Base-by-base conservation (phyloP, 352 stramenopile species). In the Thraustotheca clavata region DNA sequence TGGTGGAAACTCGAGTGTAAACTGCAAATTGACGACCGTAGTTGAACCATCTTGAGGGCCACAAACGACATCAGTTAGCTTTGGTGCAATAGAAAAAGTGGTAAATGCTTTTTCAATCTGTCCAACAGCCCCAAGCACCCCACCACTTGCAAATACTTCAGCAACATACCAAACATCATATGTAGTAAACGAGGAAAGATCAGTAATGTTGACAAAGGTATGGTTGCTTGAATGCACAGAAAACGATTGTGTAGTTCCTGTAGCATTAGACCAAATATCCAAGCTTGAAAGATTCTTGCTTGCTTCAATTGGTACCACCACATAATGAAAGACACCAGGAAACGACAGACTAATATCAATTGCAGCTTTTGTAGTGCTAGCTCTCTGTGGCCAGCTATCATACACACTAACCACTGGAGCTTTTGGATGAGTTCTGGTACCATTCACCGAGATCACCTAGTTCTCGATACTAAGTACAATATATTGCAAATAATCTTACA, bases 91-190 rank as follows among this genome's bases (percentile, higher is more conserved):
- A 1, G 77, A 76, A 38, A 90, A 79, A 5, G 79, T 92, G 16
- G 71, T 75, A 34, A 82, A 74, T 18, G 65, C 71, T 11, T 60
- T 48, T 3, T 62, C 0, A 14, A 72, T n/a, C 0, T 50, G 60
- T 47, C 69, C 24, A 16, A 90, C 41, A 27, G 76, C 61, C 46
- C 77, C 84, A 29, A 73, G 73, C 14, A 93, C 82, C 3, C 62
- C 52, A 40, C 77, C 78, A n/a, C 52, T 68, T 1, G 80, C 82
- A 5, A 72, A 31, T 0, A 83, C 73, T 67, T 93, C 79, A 0
- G 79, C 76, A 16, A 87, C 69, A 3, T 83, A 16, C 26, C 86
- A 69, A 4, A 85, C 20, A 8, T 91, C 79, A 60, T 89, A 90
- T 26, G 76, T 54, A 14, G 77, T 89, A 4, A 79, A 73, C 0